Percentiles rank a stretch among this genome's conserved stretches.
Evolutionary conservation across 1,284 basidiomycete species (phyloP).

Genomic region (Amylostereum areolatum): DNA sequence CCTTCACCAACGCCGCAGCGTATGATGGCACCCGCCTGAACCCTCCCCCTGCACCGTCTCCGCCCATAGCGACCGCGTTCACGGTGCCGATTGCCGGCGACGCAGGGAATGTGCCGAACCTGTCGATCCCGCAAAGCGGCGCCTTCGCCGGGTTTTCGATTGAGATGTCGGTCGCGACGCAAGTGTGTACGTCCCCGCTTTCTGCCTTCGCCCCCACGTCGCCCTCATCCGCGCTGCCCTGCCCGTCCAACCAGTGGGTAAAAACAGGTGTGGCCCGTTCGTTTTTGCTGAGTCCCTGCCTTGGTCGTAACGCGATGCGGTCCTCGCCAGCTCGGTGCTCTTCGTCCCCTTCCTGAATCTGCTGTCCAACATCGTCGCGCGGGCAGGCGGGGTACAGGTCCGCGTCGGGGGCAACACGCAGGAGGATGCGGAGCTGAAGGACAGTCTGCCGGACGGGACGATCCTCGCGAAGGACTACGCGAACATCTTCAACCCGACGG

Average conservation of each 20-base stretch:
- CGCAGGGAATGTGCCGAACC: conserved; percentile 27
- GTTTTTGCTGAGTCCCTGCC: background rate
- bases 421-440: conserved; percentile 41
- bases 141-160: conserved; percentile 45
- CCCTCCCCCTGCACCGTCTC: conserved; percentile 32
- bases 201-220: background rate
- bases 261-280: conserved; percentile 15
- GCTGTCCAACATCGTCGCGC: conserved; percentile 57
- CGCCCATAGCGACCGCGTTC: conserved; percentile 30
- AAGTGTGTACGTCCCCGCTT: conserved; percentile 18
- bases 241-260: conserved; percentile 15
- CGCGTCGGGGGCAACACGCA: conserved; percentile 78
- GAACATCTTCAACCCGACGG: conserved; percentile 25
- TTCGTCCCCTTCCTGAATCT: conserved; percentile 71
- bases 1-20: conserved; percentile 35
- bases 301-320: conserved; percentile 1
- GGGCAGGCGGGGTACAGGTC: conserved; percentile 51
- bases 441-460: conserved; percentile 15
- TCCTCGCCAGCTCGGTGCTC: conserved; percentile 33
- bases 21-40: conserved; percentile 37
- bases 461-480: conserved; percentile 14
- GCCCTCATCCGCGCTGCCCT: background rate
- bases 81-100: conserved; percentile 36
- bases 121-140: conserved; percentile 22
- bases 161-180: conserved; percentile 39